Percentiles rank a stretch among this genome's conserved stretches.
Conservation (phyloP, 2,329 filamentous ascomycete species). For the Pestalotiopsis fici region DNA sequence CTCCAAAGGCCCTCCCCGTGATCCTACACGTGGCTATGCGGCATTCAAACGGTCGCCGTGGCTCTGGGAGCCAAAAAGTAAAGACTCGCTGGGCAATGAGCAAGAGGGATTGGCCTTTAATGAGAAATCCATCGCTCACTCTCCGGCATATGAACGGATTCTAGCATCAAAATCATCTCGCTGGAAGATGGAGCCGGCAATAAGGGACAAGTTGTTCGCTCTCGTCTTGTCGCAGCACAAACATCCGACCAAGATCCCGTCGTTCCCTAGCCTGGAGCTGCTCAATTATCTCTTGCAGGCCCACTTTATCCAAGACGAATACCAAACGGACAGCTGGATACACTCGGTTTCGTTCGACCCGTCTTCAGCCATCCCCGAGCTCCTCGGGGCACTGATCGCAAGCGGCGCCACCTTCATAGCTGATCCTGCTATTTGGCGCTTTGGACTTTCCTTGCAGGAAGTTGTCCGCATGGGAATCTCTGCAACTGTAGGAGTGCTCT, state of each 20-base stretch:
- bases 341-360: constrained; percentile 26
- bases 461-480: constrained; percentile 31
- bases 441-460: constrained; percentile 41
- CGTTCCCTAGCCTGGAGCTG: constrained; percentile 27
- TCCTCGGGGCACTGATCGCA: constrained; percentile 22
- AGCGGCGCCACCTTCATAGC: constrained; percentile 26
- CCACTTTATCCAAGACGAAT: constrained; percentile 27
- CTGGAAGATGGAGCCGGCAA: constrained; percentile 18
- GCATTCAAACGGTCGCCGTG: constrained; percentile 34
- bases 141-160: constrained; percentile 18
- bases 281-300: constrained; percentile 27
- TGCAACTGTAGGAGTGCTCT: constrained; percentile 29
- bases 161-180: constrained; percentile 12
- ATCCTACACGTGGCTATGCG: constrained; percentile 28
- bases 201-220: constrained; percentile 27
- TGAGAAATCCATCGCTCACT: constrained; percentile 20
- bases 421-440: constrained; percentile 26
- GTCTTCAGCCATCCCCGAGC: constrained; percentile 20
- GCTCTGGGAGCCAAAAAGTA: constrained; percentile 32
- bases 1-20: constrained; percentile 19
- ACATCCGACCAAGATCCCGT: constrained; percentile 18
- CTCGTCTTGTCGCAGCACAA: constrained; percentile 24
- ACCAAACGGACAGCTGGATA: constrained; percentile 26
- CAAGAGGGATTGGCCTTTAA: constrained; percentile 23
- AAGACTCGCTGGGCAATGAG: constrained; percentile 25